A percentile compares a stretch with the other conserved stretches of the same genome.
Conservation (phyloP, 306 rosid species). For the Cucurbita argyrosperma region DNA sequence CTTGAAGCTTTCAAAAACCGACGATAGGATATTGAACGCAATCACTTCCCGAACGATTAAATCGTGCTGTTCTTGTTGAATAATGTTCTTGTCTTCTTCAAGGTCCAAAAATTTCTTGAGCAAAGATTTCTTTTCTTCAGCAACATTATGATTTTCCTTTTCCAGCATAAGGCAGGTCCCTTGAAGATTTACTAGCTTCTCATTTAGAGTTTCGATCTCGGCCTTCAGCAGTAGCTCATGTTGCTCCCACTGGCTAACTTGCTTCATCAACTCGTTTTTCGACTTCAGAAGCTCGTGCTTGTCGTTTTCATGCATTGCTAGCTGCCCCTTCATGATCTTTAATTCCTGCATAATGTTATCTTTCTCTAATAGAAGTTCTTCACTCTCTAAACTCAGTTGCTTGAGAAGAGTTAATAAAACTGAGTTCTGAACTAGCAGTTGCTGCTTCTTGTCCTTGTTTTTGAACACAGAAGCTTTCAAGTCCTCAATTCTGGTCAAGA, state of each 20-base stretch:
- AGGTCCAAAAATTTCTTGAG: conserved; percentile 37
- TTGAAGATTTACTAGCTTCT: conserved; percentile 37
- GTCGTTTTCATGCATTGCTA: conserved; percentile 37
- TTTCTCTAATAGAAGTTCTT: conserved; percentile 32
- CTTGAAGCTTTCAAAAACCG: conserved; percentile 48
- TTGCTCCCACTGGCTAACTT: conserved; percentile 40
- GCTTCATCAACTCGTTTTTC: conserved; percentile 32
- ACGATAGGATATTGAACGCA: conserved; percentile 31
- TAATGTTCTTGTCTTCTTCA: conserved; percentile 29
- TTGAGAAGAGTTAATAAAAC: conserved; percentile 52
- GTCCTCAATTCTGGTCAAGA: conserved; percentile 46
- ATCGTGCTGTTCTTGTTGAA: conserved; percentile 42
- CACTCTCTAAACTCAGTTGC: conserved; percentile 40
- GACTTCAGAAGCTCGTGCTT: conserved; percentile 46
- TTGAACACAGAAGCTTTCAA: conserved; percentile 43
- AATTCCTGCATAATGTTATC: conserved; percentile 35
- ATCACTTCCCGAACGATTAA: conserved; percentile 44
- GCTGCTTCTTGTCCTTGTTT: conserved; percentile 64
- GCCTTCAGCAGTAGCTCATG: conserved; percentile 33
- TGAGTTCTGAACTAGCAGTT: conserved; percentile 52
- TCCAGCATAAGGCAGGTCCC: conserved; percentile 26
- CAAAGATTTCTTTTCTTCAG: conserved; percentile 47
- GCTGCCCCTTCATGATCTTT: conserved; percentile 23
- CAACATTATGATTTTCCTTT: conserved; percentile 41
- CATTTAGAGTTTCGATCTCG: conserved; percentile 29